These are phyloP conservation scores for Paratrimastix pyriformis DNA, from an alignment of 78 protist species.

Conservation along the genomic window DNA sequence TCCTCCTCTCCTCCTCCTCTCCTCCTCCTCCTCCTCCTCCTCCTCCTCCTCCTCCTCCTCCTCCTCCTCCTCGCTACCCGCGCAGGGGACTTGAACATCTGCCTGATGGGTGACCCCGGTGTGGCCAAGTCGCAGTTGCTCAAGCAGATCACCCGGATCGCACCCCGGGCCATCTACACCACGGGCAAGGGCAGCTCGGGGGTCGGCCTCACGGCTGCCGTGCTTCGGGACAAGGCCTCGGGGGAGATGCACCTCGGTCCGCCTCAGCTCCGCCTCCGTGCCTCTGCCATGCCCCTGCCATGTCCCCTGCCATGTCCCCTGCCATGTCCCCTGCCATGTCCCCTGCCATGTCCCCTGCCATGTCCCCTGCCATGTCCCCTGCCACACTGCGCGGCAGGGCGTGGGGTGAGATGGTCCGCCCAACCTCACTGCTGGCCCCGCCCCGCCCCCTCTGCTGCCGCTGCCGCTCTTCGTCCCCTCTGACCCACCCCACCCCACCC, in stretches of 20 bases:
- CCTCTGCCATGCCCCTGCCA: no score
- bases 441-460: no score
- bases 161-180: constrained; percentile 75
- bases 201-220: constrained; percentile 99
- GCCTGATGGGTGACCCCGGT: constrained; percentile 99
- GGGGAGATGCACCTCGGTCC: constrained; percentile 73
- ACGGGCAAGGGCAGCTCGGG: constrained; percentile 95
- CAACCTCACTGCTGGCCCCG: no score
- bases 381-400: no score
- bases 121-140: constrained; percentile 98
- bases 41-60: neutral
- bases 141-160: constrained; percentile 45
- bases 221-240: constrained; percentile 70
- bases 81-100: constrained; percentile 84
- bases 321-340: no score
- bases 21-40: neutral
- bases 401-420: no score
- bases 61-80: neutral
- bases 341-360: no score
- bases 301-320: no score
- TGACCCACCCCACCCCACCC: no score
- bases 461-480: neutral
- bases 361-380: no score
- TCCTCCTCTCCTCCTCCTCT: constrained; percentile 21
- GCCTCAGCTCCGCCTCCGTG: no score